Conservation (phyloP, 805 yeast species). For the Starmera amethionina region DNA sequence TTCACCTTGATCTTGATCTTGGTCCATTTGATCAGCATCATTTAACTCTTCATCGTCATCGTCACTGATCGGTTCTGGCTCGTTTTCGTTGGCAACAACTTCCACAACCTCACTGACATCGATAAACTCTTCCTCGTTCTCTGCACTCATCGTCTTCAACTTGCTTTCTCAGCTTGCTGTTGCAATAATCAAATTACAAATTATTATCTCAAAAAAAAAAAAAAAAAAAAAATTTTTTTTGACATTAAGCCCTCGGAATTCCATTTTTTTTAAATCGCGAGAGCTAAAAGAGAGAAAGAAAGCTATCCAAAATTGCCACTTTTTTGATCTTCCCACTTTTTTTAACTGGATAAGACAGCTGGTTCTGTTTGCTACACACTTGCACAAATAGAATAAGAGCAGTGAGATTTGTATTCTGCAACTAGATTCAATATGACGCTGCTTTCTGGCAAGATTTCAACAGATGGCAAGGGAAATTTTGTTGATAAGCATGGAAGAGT, state of each 20-base stretch:
- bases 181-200: no score
- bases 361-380: not conserved
- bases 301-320: no score
- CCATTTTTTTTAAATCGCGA: no score
- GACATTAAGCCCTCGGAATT: no score
- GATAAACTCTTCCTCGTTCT: slow-evolving; percentile 24
- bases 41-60: slow-evolving; percentile 20
- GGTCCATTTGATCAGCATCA: slow-evolving; percentile 29
- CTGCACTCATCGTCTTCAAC: not conserved
- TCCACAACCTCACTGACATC: slow-evolving; percentile 35
- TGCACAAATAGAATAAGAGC: not conserved
- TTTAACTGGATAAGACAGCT: no score
- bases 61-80: slow-evolving; percentile 20
- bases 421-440: not conserved
- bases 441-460: slow-evolving; percentile 18
- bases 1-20: slow-evolving; percentile 17
- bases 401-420: not conserved
- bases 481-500: slow-evolving; percentile 45
- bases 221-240: no score
- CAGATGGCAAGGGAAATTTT: slow-evolving; percentile 48
- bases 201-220: no score
- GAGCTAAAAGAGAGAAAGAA: no score
- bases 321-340: no score
- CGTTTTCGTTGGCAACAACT: slow-evolving; percentile 20
- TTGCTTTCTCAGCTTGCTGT: no score